Base-by-base conservation (phyloP, 2,329 filamentous ascomycete species). In the Lachnellula arida region DNA sequence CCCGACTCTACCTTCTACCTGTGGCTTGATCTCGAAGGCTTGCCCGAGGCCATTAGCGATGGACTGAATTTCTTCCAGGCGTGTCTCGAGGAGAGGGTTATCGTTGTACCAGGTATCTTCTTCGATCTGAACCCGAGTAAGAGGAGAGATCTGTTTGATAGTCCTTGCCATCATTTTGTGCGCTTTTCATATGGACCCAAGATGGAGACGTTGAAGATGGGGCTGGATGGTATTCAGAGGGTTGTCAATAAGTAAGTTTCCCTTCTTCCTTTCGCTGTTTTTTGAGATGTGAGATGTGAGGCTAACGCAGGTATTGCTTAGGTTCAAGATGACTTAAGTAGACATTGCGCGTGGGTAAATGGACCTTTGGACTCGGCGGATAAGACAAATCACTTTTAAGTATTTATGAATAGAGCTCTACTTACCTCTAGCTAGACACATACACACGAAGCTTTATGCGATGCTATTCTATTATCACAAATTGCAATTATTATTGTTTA, bases 21-120 rank as follows among this genome's bases (percentile, higher is more conserved):
- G 65, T 96, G 87, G 86, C 76, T 88, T 22, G 83, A 80, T 74
- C 85, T 82, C 65, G 85, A 78, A 72, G 79, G 81, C 48, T 78
- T 94, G 2, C 89, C 93, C 0, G 81, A 81, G n/a, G 82, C 85
- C 59, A 96, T 97, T 71, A 87, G 88, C 57, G 93, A 97, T 71
- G 93, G 93, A 8, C 78, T 97, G 68, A 96, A 96, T 77, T 97
- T 97, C 81, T 97, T 97, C 84, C 85, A 94, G 71, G 91, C 91
- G 32, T 94, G 94, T 70, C 77, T 97, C 46, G 85, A 89, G 68
- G 91, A 97, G 78, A 95, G 95, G 80, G 90, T 95, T 63, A 97
- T 97, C 68, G 91, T 97, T 17, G 93, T 97, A 4, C 93, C 93
- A 0, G 93, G 93, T 58, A 97, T 97, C 73, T 97, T 97, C 81